Percentiles rank a stretch among this genome's conserved stretches.
Conservation (phyloP, 129 eudicot species). For the carrot (Daucus carota) region DNA sequence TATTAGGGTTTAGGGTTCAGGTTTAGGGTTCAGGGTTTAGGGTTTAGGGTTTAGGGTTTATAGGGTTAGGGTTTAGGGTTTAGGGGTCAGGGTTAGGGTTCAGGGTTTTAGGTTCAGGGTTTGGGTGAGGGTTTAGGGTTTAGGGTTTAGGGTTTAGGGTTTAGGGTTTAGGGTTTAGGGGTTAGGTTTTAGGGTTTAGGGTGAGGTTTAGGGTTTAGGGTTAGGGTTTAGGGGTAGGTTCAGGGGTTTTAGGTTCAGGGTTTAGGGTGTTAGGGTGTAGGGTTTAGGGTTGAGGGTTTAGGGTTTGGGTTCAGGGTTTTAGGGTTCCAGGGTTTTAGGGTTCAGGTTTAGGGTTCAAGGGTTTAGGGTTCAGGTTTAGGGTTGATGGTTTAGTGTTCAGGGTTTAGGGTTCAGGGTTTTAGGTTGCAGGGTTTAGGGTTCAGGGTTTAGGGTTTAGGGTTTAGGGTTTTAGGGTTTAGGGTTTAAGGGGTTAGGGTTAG, state of each 20-base stretch:
- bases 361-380: constrained; percentile 4
- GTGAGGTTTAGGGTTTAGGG: too few species aligned
- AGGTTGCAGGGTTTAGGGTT: constrained; percentile 16
- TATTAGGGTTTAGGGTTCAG: constrained; percentile 1
- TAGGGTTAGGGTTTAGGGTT: too few species aligned
- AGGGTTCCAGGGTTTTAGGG: neutral
- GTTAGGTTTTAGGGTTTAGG: too few species aligned
- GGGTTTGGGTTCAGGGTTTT: neutral
- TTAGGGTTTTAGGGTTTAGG: constrained; percentile 16
- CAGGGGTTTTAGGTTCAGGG: constrained; percentile 4
- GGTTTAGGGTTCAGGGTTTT: neutral
- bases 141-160: too few species aligned
- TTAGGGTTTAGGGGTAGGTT: constrained; percentile 7
- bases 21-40: too few species aligned
- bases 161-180: too few species aligned
- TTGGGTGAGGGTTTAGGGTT: too few species aligned
- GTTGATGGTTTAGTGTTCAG: neutral
- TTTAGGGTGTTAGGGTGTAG: neutral
- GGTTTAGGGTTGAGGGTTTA: too few species aligned
- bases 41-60: too few species aligned
- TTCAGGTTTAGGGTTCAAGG: constrained; percentile 11
- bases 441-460: constrained; percentile 13
- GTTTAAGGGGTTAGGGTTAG: constrained; percentile 15
- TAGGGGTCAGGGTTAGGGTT: too few species aligned
- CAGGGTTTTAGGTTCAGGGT: too few species aligned